Percentiles rank a stretch among this genome's conserved stretches.
Evolutionary conservation across 306 rosid species (phyloP).

Genomic region (Castanopsis chinensis): DNA sequence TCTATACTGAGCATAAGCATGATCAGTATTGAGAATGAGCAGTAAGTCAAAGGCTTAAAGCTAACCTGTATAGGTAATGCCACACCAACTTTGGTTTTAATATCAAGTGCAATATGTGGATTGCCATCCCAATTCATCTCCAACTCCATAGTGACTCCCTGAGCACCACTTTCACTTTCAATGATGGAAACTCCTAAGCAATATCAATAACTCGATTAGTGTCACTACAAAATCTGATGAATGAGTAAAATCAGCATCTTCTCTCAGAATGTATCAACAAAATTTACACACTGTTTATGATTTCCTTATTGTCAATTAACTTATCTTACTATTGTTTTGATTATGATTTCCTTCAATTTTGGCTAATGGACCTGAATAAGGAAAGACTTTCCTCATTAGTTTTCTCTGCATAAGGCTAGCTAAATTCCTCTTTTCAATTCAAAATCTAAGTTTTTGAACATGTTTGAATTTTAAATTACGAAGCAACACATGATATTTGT

Average conservation of each 20-base stretch:
- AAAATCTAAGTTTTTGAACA: neutral
- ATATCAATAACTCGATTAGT: constrained; percentile 26
- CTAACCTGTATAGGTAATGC: constrained; percentile 83
- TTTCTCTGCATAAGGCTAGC: neutral
- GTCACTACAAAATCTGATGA: neutral
- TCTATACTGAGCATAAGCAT: neutral
- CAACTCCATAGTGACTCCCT: constrained; percentile 73
- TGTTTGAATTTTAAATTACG: neutral
- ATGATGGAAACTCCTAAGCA: constrained; percentile 59
- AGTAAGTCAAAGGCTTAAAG: neutral
- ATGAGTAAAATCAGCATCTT: constrained; percentile 22
- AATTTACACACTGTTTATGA: constrained; percentile 3
- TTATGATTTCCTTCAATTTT: neutral
- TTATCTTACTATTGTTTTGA: neutral
- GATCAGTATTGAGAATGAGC: neutral
- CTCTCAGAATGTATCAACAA: neutral
- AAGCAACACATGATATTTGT: neutral
- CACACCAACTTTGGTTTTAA: constrained; percentile 76
- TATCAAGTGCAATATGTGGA: constrained; percentile 72
- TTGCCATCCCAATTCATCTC: constrained; percentile 98
- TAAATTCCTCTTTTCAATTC: neutral
- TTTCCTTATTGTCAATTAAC: neutral
- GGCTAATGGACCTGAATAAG: neutral
- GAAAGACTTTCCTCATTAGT: neutral
- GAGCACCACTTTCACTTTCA: constrained; percentile 56